Base-by-base conservation (phyloP, 768 basidiomycete species). In the Boletus rubescentipes region DNA sequence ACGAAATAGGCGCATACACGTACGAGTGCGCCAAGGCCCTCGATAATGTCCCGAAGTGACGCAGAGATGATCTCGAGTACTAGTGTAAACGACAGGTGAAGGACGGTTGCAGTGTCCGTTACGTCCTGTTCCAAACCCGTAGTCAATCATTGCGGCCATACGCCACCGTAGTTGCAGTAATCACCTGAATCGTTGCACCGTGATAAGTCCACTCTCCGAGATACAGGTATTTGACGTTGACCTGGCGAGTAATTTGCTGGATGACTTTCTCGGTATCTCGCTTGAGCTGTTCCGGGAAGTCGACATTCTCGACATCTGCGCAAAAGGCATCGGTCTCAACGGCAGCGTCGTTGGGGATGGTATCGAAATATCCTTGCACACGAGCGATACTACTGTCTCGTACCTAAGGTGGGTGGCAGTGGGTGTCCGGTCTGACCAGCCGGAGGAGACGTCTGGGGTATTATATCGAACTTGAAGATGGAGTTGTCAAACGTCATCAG, bases 191-290 rank as follows among this genome's bases (percentile, higher is more conserved):
- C 4, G 78, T 79, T 5, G 77, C 75, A 30, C 78, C 78, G 64
- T 76, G 79, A 58, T 79, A 77, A 16, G 67, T 67, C 75, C 78
- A 78, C 61, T 78, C 78, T 32, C 78, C 78, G 9, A 76, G 56
- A 21, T 74, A 71, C 41, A 61, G 62, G 38, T 65, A 46, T 4
- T 54, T 60, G 35, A 41, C 47, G 48, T 76, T 79, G 18, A 73
- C 75, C 45, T 63, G 53, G 12, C 61, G 68, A 2, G 78, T 76
- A 23, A 79, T 64, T 42, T 78, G 77, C 53, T 72, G 75, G 16
- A 78, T 75, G 11, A 79, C 77, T 50, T 60, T 68, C 51, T 70
- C 70, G 5, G 75, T 79, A 29, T 76, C 73, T 43, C 57, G 67
- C 44, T 61, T 73, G 41, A 78, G 65, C 49, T 73, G 62, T 26